These are phyloP conservation scores for Globisporangium heterothallicum DNA, from an alignment of 352 stramenopile species.

Conservation along the genomic window DNA sequence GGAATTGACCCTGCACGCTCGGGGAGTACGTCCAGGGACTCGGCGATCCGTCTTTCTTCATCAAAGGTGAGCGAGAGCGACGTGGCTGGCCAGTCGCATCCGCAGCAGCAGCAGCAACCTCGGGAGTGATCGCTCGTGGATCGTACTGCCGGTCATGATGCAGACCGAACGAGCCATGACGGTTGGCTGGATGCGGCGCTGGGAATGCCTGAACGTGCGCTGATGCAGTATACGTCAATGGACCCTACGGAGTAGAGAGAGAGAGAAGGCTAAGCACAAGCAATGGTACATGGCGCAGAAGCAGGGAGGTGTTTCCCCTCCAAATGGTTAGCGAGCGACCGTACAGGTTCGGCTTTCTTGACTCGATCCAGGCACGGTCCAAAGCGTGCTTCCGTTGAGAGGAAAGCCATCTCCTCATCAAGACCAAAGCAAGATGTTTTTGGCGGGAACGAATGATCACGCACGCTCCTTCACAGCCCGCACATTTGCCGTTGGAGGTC, in stretches of 20 bases:
- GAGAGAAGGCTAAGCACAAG: not conserved
- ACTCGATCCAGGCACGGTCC: slow-evolving; percentile 33
- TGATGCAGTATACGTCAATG: slow-evolving; percentile 34
- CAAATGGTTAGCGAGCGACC: too few relatives aligned
- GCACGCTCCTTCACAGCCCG: too few relatives aligned
- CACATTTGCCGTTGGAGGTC: too few relatives aligned
- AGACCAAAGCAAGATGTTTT: slow-evolving; percentile 5
- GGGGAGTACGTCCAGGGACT: slow-evolving; percentile 37
- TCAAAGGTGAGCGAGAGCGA: too few relatives aligned
- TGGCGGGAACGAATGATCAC: not conserved
- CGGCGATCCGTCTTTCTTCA: slow-evolving; percentile 14
- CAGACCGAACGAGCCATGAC: slow-evolving; percentile 34
- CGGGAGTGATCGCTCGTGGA: not conserved
- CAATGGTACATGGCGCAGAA: not conserved
- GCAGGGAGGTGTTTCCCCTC: too few relatives aligned
- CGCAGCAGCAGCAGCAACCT: slow-evolving; percentile 3
- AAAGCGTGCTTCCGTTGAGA: slow-evolving; percentile 40
- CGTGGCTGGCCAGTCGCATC: too few relatives aligned
- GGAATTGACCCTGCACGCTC: slow-evolving; percentile 32
- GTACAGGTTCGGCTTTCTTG: slow-evolving; percentile 34
- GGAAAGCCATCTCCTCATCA: slow-evolving; percentile 35
- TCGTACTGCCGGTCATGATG: slow-evolving; percentile 17
- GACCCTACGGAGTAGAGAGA: slow-evolving; percentile 19
- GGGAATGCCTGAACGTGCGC: slow-evolving; percentile 15
- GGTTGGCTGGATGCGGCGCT: slow-evolving; percentile 11